Conservation (phyloP, 176 grass and related monocot species). For the Eragrostis nindensis region DNA sequence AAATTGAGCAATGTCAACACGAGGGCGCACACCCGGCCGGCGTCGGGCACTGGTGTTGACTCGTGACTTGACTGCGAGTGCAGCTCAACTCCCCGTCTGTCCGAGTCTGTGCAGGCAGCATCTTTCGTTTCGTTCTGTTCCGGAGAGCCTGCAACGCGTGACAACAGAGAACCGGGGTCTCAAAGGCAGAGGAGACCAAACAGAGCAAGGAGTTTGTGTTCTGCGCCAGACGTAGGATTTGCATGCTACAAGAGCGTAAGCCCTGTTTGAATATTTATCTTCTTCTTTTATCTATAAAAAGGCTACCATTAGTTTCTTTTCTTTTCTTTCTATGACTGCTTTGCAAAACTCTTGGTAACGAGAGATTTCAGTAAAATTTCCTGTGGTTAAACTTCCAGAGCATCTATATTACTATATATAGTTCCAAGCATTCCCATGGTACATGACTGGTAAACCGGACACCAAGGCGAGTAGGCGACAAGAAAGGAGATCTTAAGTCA, state of each 20-base stretch:
- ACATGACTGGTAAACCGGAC: background rate
- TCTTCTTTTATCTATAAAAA: background rate
- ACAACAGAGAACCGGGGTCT: background rate
- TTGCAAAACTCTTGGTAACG: background rate
- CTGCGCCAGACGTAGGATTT: background rate
- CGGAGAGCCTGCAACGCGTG: background rate
- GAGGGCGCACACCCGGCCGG: background rate
- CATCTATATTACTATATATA: background rate
- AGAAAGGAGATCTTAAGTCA: background rate
- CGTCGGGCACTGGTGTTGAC: background rate
- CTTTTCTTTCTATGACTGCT: background rate
- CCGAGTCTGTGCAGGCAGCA: background rate
- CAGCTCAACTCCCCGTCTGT: background rate
- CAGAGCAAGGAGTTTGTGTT: background rate
- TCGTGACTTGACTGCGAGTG: background rate
- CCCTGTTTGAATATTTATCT: background rate
- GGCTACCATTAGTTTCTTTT: background rate
- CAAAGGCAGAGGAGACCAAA: too few relatives aligned
- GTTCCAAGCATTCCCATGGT: background rate
- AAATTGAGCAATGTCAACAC: background rate
- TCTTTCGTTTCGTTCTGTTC: background rate
- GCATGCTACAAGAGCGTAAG: background rate
- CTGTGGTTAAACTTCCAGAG: background rate
- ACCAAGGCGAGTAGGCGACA: background rate
- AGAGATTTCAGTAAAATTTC: background rate